Conservation (phyloP, 2,329 filamentous ascomycete genomes). For the Cadophora luteo-olivacea region DNA sequence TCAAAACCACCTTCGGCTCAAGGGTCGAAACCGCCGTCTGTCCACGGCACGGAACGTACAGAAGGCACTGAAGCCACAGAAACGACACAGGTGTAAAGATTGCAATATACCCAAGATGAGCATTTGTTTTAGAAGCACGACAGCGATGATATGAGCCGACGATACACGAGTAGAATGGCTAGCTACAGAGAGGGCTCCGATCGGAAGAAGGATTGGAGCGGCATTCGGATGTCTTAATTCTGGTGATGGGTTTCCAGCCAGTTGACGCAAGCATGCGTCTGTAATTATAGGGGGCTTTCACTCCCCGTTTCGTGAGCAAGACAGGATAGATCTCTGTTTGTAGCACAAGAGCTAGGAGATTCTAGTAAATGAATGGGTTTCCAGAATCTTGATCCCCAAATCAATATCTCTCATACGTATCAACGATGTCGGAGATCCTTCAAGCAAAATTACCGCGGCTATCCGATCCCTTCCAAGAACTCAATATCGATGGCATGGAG, state of each 20-base stretch:
- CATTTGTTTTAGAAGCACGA: constrained; percentile 4
- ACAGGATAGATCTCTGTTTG: not conserved
- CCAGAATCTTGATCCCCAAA: not conserved
- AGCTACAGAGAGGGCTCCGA: not conserved
- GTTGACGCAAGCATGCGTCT: not conserved
- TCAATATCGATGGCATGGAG: no score
- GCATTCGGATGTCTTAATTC: not conserved
- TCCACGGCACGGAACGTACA: not conserved
- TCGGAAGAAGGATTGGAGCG: not conserved
- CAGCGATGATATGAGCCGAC: not conserved
- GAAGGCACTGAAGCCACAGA: constrained; percentile 12
- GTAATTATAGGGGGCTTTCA: not conserved
- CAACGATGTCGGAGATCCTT: no score
- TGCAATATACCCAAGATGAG: constrained; percentile 7
- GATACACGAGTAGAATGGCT: not conserved
- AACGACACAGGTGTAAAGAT: constrained; percentile 13
- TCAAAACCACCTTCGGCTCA: constrained; percentile 20
- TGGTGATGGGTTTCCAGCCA: not conserved
- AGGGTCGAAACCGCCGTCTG: constrained; percentile 1
- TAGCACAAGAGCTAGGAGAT: not conserved
- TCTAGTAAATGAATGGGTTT: not conserved
- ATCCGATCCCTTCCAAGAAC: not conserved
- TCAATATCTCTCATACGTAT: not conserved
- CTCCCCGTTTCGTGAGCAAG: not conserved
- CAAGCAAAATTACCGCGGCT: not conserved